Conservation (phyloP, 352 stramenopile genomes). For the Phytophthora sp. region DNA sequence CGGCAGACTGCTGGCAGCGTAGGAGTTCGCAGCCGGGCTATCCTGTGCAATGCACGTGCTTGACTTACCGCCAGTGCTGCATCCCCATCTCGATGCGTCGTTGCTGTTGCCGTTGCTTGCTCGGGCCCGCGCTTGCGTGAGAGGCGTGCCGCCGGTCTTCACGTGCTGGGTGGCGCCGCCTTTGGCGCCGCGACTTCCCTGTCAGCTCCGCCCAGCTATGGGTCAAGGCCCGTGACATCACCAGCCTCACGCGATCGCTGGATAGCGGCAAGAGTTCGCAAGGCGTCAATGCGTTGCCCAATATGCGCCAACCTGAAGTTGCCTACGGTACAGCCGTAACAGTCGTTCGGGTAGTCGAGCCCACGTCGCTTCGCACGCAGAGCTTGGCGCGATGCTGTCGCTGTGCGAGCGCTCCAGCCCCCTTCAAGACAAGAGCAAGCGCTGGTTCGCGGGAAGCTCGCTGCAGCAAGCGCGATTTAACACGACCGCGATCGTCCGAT, state of each 20-base stretch:
- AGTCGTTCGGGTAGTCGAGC: no score
- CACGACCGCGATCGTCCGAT: background rate
- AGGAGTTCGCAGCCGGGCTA: slow-evolving; percentile 9
- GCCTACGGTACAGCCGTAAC: no score
- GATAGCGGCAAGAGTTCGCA: no score
- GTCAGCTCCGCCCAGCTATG: background rate
- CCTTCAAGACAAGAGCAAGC: background rate
- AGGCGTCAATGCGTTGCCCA: no score
- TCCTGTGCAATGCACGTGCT: slow-evolving; percentile 5
- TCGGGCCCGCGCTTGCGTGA: slow-evolving; percentile 10
- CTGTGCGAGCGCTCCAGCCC: background rate
- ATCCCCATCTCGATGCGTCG: slow-evolving; percentile 29
- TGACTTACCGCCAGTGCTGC: slow-evolving; percentile 16
- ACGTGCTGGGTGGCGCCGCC: background rate
- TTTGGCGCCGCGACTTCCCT: background rate
- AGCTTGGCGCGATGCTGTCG: no score
- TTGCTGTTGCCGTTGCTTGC: slow-evolving; percentile 22
- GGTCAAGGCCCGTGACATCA: slow-evolving; percentile 9
- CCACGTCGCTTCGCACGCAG: no score
- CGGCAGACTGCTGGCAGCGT: no score
- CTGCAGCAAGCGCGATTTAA: background rate
- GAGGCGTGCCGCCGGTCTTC: slow-evolving; percentile 6
- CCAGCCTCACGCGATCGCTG: slow-evolving; percentile 10
- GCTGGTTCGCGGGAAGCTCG: background rate
- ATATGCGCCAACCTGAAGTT: no score